Percentiles rank a stretch among this genome's conserved stretches.
Evolutionary conservation across 148 eudicot genomes (phyloP).

Genomic region (Rhododendron henanense): DNA sequence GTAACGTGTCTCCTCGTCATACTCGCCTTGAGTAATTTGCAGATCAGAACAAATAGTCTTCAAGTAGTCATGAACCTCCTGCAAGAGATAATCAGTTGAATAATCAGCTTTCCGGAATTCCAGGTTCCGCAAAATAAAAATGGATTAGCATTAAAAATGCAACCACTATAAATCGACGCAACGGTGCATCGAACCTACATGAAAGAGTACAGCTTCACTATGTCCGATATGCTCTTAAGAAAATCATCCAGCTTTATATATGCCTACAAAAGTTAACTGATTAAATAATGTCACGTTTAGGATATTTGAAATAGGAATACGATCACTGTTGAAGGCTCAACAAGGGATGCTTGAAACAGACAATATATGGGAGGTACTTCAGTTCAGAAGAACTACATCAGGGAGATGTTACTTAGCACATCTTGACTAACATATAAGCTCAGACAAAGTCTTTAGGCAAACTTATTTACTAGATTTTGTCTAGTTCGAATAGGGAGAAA

Average conservation of each 20-base stretch:
- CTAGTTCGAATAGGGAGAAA: no score
- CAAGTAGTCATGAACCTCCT: conserved; percentile 97
- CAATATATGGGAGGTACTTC: no score
- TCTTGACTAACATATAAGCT: no score
- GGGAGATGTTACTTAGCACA: no score
- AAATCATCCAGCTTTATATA: not conserved
- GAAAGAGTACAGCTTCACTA: not conserved
- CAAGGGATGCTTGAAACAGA: no score
- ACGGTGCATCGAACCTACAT: not conserved
- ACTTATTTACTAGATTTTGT: no score
- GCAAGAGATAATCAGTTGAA: not conserved
- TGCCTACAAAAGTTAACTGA: not conserved
- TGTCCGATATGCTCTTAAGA: not conserved
- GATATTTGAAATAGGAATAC: not conserved
- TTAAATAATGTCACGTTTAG: not conserved
- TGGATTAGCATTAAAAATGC: not conserved
- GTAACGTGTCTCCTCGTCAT: conserved; percentile 85
- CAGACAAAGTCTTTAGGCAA: no score
- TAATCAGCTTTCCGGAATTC: not conserved
- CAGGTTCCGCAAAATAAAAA: not conserved
- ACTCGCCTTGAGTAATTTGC: conserved; percentile 84
- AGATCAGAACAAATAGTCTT: conserved; percentile 78
- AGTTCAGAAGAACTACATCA: no score
- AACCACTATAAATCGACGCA: not conserved
- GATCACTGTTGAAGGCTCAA: not conserved